Base-by-base conservation (phyloP, 2,329 filamentous ascomycete species). In the Aspergillus sp. region DNA sequence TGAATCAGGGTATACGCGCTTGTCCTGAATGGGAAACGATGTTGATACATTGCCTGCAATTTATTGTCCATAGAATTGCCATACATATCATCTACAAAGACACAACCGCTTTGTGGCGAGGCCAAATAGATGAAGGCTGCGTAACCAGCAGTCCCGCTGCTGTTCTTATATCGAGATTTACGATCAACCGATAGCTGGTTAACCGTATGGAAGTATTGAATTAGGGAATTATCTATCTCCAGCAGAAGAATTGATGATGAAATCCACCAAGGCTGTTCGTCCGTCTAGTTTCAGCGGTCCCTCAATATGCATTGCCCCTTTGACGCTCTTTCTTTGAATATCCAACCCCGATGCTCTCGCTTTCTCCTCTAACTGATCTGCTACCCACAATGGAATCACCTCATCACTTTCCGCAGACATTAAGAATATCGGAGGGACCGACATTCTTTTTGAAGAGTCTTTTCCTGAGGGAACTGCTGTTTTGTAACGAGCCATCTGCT, bases 301-400 rank as follows among this genome's bases (percentile, higher is more conserved):
- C 53, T 84, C 78, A 4, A 74, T 81, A 64, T 84, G 82, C 66
- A 83, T 68, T 3, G 81, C 80, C 3, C 77, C 78, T 1, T 66
- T 53, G 0, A 84, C 74, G 30, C 74, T 67, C 50, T 71, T 73
- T 22, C 76, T 64, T 43, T 71, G 56, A 4, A 79, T 70, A 1
- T 71, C 59, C 5, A 82, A 49, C 1, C 65, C 61, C 2, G 76
- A 53, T 2, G 70, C 64, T 6, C 56, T 65, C 34, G 76, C 78
- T 15, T 76, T 53, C 4, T 59, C 44, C 55, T 75, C 70, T 38
- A 79, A 57, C 12, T 67, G 62, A 6, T 56, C 68, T 1, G 71
- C 73, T 45, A 78, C 74, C 36, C 69, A 66, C 3, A 61, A 24
- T 5, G 77, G 77, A 7, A 80, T 74, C 2, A 80, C 69, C 58